Percentiles rank a stretch among this genome's conserved stretches.
These are phyloP conservation scores for Schizopora paradoxa DNA, from an alignment of 1,284 basidiomycete species.

Conservation along the genomic window DNA sequence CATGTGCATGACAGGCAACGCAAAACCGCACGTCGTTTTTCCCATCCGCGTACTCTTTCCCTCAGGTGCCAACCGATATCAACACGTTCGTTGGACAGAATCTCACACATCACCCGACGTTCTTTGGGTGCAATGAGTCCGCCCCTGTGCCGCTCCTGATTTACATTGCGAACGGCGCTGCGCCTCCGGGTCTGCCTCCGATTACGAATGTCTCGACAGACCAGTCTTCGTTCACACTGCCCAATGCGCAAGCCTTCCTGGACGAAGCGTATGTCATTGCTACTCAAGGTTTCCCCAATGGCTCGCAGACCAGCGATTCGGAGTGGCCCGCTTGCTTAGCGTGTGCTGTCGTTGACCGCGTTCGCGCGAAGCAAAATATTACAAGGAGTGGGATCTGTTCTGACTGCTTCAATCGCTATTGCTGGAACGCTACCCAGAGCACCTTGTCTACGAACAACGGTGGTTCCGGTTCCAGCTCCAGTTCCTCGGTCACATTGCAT, in stretches of 20 bases:
- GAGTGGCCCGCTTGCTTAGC: slow-evolving; percentile 33
- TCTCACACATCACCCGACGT: slow-evolving; percentile 35
- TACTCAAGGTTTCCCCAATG: slow-evolving; percentile 34
- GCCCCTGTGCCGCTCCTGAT: slow-evolving; percentile 31
- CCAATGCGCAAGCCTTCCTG: slow-evolving; percentile 35
- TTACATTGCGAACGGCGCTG: slow-evolving; percentile 39
- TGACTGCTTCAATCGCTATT: slow-evolving; percentile 12
- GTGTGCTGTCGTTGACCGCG: slow-evolving; percentile 14
- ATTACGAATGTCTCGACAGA: slow-evolving; percentile 38
- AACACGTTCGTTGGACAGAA: slow-evolving; percentile 31
- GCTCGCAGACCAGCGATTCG: slow-evolving; percentile 25
- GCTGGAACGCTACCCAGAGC: slow-evolving; percentile 7
- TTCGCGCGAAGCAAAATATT: not conserved
- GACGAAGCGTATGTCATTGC: slow-evolving; percentile 36
- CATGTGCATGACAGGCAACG: slow-evolving; percentile 27
- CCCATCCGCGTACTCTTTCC: slow-evolving; percentile 37
- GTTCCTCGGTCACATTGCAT: too few relatives aligned
- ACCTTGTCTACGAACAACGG: too few relatives aligned
- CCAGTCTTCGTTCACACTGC: slow-evolving; percentile 28
- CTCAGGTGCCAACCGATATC: slow-evolving; percentile 31
- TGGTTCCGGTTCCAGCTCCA: too few relatives aligned
- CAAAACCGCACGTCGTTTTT: slow-evolving; percentile 36
- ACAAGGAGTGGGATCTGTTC: slow-evolving; percentile 8
- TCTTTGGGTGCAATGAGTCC: slow-evolving; percentile 38
- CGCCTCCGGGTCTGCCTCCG: slow-evolving; percentile 35